Base-by-base conservation (phyloP, 129 eudicot genomes). In the Apium graveolens region DNA sequence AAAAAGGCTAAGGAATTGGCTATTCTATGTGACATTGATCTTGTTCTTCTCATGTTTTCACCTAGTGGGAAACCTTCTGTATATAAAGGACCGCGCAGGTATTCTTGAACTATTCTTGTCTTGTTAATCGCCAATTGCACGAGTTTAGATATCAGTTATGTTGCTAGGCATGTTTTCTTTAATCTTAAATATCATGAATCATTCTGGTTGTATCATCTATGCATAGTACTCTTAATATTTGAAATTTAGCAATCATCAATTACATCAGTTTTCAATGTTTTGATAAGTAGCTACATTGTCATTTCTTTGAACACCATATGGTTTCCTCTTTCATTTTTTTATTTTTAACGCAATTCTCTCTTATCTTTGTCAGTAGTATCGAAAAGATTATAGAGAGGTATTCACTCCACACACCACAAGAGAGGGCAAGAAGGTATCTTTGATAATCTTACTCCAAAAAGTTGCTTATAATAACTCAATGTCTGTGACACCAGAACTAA, bases 1-100 rank as follows among this genome's bases (percentile, higher is more conserved):
- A 82, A 82, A 32, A 82, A 82, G 75, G 85, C 81, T 31, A 26
- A 44, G 5, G 85, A 82, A 35, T 37, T 83, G 79, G 49, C 86
- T 17, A 63, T 73, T 29, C 74, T 83, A 11, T 83, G 86, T 63
- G 86, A 83, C 76, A 60, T 78, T 55, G 86, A 83, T 45, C 41
- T 83, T 45, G 53, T 24, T 9, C 82, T 83, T 73, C 75, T 83
- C 46, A 83, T 78, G 79, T 83, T 83, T 66, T 83, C 86, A 13
- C 86, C 86, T 20, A 73, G 68, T 27, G 86, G 86, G 4, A 78
- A 60, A 65, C 82, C 82, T n/a, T 44, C 74, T 0, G 42, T 83
- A 4, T 78, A 46, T 65, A 49, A 63, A n/a, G 78, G 79, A 73
- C 35, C 18, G 9, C 69, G 27, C 66, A 43, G 86, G 86, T 74